Base-by-base conservation (phyloP, 1,284 basidiomycete genomes). In the Fomitopsis schrenkii region DNA sequence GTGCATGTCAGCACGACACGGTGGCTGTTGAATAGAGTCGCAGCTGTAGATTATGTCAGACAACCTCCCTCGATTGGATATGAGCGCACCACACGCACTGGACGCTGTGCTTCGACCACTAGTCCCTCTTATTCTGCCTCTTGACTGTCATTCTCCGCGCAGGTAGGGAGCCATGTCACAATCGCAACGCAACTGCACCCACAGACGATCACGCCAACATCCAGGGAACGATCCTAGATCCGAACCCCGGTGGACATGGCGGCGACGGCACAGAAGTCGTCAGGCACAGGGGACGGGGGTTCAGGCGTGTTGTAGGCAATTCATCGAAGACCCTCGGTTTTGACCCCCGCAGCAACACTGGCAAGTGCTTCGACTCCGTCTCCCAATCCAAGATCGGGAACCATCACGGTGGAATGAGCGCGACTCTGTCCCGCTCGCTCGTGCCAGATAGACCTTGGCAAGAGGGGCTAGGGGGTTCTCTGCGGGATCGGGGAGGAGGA, bases 201-300 rank as follows among this genome's bases (percentile, higher is more conserved):
- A 71, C 61, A 17, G 52, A 70, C 45, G 40, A 65, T 38, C 60
- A 60, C 38, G 41, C 68, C 62, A 67, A 75, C 41, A 80, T 81
- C 64, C 71, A 73, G 28, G 81, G 82, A 0, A 78, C 80, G 0
- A 70, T 84, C 22, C 69, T 83, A 2, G 69, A 22, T 22, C 22
- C 82, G 67, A 85, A 85, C 61, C 83, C 83, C 0, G 82, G 82
- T 1, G 82, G 82, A 0, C 82, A 82, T 7, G 82, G 82, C 2
- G 80, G 76, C 2, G 77, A 78, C 59, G 82, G 82, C 12, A 76
- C 82, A 4, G 65, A 73, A 5, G 40, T 75, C 0, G 63, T 80
- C 17, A 56, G 68, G 2, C 48, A 36, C 0, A 14, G 38, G 0
- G 82, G 77, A 0, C 58, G 67, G 3, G 54, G 62, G 2, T 60